Base-by-base conservation (phyloP, 1,284 basidiomycete species). In the Ustilago cynodontis region DNA sequence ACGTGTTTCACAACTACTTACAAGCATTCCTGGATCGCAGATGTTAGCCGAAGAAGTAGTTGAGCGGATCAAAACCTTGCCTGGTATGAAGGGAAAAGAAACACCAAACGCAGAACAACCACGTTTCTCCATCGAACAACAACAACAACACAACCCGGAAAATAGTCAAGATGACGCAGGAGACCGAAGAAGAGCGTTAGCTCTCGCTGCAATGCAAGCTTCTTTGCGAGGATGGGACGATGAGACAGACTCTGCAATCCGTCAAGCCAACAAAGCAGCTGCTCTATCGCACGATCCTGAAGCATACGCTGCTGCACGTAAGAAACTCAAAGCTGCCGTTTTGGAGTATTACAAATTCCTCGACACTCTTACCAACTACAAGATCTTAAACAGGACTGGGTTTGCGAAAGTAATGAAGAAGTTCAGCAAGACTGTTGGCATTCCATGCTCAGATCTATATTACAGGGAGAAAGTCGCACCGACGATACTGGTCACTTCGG, bases 381-480 rank as follows among this genome's bases (percentile, higher is more conserved):
- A 59, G 24, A 71, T 77, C 39, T 87, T 98, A 57, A 98, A 98
- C 85, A 86, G 95, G 10, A 93, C 93, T 2, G 95, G 94, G 0
- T 95, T 98, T 85, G 89, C 93, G 24, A 98, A 98, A 86, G 83
- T 85, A 13, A 69, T 97, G 71, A 98, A 95, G 87, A 98, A 97
- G 87, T 97, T 94, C 79, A 93, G 94, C 84, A 98, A 97, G 87
- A 88, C 90, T 2, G 92, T 93, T 1, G 90, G 89, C 81, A 92
- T 92, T 57, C 85, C 85, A 14, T 67, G 87, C 89, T 43, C 90
- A 92, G 84, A 89, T 91, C 51, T 89, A 90, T 63, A 96, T 93
- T 86, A 92, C 91, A 87, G 87, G n/a, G 92, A 93, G 80, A 91
- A 91, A 83, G 92, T 93, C 37, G 78, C 82, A 7, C 83, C 83